Evolutionary conservation across 768 basidiomycete genomes (phyloP).

Genomic region (Amanita muscaria): DNA sequence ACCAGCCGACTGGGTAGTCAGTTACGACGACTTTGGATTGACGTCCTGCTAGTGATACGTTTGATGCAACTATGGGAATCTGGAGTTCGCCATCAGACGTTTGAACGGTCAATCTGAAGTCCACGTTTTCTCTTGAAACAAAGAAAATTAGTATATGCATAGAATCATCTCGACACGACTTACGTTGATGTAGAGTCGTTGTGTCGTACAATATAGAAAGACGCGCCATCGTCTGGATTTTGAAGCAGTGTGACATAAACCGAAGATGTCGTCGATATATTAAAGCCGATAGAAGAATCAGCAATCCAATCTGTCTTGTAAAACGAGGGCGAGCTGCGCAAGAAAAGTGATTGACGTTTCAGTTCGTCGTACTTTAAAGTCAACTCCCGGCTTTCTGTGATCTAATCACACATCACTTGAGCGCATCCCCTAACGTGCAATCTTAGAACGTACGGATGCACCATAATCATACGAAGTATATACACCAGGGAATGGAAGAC

Average conservation of each 20-base stretch:
- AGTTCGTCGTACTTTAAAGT: constrained; percentile 67
- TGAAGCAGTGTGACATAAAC: constrained; percentile 53
- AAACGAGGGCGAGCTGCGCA: constrained; percentile 72
- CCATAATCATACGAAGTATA: constrained; percentile 83
- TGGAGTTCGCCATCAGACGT: constrained; percentile 43
- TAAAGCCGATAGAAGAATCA: constrained; percentile 43
- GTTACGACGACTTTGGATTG: constrained; percentile 69
- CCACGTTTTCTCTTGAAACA: constrained; percentile 30
- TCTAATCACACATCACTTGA: too few species aligned
- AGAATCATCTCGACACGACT: constrained; percentile 16
- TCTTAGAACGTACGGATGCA: constrained; percentile 34
- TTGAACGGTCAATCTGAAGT: constrained; percentile 53
- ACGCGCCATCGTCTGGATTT: constrained; percentile 58
- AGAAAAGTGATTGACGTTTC: constrained; percentile 69
- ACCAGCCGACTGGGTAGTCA: constrained; percentile 60
- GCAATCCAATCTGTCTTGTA: constrained; percentile 73
- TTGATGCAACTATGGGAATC: constrained; percentile 44
- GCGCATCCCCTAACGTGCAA: too few species aligned
- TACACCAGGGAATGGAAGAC: constrained; percentile 68
- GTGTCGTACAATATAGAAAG: constrained; percentile 69
- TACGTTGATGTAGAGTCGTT: constrained; percentile 58
- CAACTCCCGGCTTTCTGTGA: constrained; percentile 59
- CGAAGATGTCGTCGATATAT: constrained; percentile 30
- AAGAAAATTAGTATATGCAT: background rate
- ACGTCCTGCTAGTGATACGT: constrained; percentile 56